phyloP scores from a whole-genome alignment of 345 rosid species.

The Firmiana major region DNA sequence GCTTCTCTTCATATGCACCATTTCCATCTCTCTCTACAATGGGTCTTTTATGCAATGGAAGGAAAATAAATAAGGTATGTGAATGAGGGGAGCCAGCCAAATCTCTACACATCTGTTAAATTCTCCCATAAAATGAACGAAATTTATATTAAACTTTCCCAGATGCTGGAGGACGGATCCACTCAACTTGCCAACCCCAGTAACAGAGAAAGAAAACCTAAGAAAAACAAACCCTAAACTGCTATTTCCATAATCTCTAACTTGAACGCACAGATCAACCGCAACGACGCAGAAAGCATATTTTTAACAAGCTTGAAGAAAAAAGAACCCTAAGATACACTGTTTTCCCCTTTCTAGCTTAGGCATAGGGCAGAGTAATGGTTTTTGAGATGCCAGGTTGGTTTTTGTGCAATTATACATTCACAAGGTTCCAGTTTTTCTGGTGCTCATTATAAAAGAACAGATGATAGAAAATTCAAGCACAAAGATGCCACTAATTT shows the following conservation, averaged over 20 bases:
- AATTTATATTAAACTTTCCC: background rate
- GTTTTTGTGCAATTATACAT: background rate
- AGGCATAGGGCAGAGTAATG: background rate
- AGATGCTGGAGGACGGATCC: background rate
- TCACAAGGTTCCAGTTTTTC: background rate
- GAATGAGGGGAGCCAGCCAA: too few species aligned
- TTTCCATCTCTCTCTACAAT: background rate
- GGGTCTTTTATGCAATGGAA: background rate
- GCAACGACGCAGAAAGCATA: background rate
- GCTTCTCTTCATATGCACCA: background rate
- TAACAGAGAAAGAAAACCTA: background rate
- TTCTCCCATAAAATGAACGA: background rate
- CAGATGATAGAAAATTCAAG: background rate
- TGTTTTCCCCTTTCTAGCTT: background rate
- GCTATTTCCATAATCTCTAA: background rate
- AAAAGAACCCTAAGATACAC: background rate
- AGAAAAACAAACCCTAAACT: background rate
- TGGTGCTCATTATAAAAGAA: background rate
- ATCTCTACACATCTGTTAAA: background rate
- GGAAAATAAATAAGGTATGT: too few species aligned
- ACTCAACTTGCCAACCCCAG: background rate
- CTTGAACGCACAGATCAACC: background rate
- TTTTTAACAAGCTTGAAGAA: background rate
- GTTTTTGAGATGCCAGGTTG: background rate
- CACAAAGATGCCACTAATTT: background rate